A percentile compares a stretch with the other conserved stretches of the same genome.
phyloP scores from a whole-genome alignment of 768 basidiomycete species.

The Nidularia pulvinata region DNA sequence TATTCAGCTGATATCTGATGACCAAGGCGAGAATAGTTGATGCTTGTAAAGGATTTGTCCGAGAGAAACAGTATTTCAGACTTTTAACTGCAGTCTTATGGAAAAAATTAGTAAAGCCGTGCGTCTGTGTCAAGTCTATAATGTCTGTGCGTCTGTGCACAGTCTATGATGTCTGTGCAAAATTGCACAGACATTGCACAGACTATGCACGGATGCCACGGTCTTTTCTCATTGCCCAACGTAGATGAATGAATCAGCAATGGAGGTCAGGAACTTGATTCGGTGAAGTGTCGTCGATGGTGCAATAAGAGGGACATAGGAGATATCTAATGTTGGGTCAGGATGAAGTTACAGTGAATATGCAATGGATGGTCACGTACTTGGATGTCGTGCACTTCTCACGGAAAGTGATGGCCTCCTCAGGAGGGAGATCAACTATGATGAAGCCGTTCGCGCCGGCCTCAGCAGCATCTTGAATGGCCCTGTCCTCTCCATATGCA shows the following conservation, averaged over 20 bases:
- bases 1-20: too few species aligned
- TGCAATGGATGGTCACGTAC: constrained; percentile 45
- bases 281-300: constrained; percentile 89
- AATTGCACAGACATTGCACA: too few species aligned
- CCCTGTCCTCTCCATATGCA: constrained; percentile 93
- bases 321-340: constrained; percentile 45
- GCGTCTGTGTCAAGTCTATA: too few species aligned
- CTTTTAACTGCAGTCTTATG: too few species aligned
- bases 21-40: too few species aligned
- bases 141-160: too few species aligned
- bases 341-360: background rate
- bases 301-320: constrained; percentile 94
- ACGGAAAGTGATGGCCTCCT: constrained; percentile 91
- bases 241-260: constrained; percentile 95
- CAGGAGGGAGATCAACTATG: constrained; percentile 96
- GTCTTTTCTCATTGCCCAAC: constrained; percentile 85
- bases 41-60: too few species aligned
- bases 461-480: constrained; percentile 85
- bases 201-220: constrained; percentile 5
- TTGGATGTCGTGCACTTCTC: constrained; percentile 79
- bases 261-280: constrained; percentile 88
- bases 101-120: too few species aligned
- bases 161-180: too few species aligned
- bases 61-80: too few species aligned
- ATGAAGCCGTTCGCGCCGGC: constrained; percentile 98